Evolutionary conservation across 1,139 yeast species (phyloP).

Genomic region (Arxiozyma telluris): DNA sequence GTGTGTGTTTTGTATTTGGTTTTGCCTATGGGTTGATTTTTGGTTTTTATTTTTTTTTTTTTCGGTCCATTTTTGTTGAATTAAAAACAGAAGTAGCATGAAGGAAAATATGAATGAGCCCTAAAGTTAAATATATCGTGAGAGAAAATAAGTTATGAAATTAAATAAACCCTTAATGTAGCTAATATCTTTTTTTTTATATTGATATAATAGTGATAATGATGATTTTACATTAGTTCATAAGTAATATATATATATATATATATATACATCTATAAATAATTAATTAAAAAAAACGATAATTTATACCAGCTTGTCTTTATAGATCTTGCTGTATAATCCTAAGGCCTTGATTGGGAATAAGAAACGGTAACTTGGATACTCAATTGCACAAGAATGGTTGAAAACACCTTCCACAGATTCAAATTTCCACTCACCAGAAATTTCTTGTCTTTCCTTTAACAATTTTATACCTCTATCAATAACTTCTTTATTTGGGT

Average conservation of each 20-base stretch:
- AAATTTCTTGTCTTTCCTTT: constrained; percentile 55
- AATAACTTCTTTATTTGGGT: constrained; percentile 61
- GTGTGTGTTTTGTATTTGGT: background rate
- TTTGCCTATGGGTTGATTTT: background rate
- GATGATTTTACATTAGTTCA: no score
- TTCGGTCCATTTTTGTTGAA: background rate
- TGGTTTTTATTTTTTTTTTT: background rate
- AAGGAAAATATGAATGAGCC: background rate
- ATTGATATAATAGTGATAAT: no score
- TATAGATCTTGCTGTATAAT: constrained; percentile 39
- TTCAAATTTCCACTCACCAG: constrained; percentile 85
- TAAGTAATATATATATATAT: no score
- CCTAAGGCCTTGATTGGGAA: constrained; percentile 94
- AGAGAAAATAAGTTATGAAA: no score
- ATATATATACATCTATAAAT: background rate
- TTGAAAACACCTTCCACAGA: constrained; percentile 94
- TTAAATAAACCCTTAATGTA: background rate
- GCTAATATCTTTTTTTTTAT: no score
- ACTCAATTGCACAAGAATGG: constrained; percentile 89
- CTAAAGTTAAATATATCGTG: no score
- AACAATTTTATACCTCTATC: constrained; percentile 55
- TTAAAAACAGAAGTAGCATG: no score
- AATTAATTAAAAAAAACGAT: background rate
- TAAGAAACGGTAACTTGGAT: constrained; percentile 83
- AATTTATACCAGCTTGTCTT: background rate